These are phyloP conservation scores for Trapa incisa DNA, from an alignment of 345 rosid genomes.

Conservation along the genomic window DNA sequence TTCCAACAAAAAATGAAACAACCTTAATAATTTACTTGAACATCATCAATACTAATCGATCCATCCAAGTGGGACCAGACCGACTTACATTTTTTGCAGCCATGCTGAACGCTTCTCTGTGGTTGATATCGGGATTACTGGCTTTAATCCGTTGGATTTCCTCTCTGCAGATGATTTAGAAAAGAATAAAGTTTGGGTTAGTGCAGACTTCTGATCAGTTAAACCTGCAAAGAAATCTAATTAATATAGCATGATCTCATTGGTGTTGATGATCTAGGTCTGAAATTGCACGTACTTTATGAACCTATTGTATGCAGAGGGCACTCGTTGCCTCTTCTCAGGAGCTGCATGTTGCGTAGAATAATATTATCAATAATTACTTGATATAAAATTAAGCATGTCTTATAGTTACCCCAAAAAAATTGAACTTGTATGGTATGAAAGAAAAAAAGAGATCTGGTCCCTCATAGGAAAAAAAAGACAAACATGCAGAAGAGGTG, in stretches of 20 bases:
- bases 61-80: too few relatives aligned
- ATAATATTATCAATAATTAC: too few relatives aligned
- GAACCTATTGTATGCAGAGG: conserved; percentile 94
- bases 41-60: neutral
- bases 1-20: neutral
- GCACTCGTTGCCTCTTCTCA: conserved; percentile 96
- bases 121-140: conserved; percentile 85
- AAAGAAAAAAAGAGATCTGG: too few relatives aligned
- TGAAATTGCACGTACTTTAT: conserved; percentile 58
- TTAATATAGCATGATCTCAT: too few relatives aligned
- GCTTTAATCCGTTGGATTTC: conserved; percentile 97
- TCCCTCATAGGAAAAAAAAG: too few relatives aligned
- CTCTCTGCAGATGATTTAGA: conserved; percentile 35
- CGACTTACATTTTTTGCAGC: conserved; percentile 91
- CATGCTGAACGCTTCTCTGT: conserved; percentile 95
- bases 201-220: too few relatives aligned
- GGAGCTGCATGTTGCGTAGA: conserved; percentile 43
- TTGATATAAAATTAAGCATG: too few relatives aligned
- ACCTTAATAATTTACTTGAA: neutral
- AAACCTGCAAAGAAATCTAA: too few relatives aligned
- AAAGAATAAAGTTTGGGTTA: neutral
- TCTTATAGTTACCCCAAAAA: too few relatives aligned
- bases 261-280: neutral
- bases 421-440: too few relatives aligned
- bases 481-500: too few relatives aligned